Evolutionary conservation across 164 flowering plant species (phyloP).

Genomic region (Aristolochia fimbriata): DNA sequence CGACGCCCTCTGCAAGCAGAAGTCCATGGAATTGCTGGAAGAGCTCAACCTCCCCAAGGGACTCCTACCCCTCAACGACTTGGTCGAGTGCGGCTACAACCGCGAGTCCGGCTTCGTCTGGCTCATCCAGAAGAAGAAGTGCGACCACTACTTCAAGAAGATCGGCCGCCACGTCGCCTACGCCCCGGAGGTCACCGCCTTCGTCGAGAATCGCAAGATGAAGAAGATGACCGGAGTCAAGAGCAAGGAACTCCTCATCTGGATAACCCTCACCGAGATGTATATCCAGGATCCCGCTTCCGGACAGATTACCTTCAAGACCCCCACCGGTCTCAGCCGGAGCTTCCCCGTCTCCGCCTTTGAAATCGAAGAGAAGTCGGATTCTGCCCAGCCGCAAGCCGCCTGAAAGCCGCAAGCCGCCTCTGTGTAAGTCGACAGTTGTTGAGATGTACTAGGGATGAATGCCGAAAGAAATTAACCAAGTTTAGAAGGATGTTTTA

Average conservation of each 20-base stretch:
- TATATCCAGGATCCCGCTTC: conserved; percentile 34
- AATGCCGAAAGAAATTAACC: too few species aligned
- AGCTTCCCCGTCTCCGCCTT: conserved; percentile 55
- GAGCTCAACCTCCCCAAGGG: conserved; percentile 61
- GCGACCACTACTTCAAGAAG: conserved; percentile 51
- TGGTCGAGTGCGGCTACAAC: conserved; percentile 45
- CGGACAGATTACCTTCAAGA: conserved; percentile 56
- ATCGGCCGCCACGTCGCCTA: conserved; percentile 44
- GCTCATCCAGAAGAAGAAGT: conserved; percentile 64
- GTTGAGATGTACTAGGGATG: too few species aligned
- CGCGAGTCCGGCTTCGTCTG: conserved; percentile 66
- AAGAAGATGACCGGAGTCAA: conserved; percentile 77
- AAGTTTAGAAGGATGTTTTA: too few species aligned
- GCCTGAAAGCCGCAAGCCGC: too few species aligned
- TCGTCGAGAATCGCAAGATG: conserved; percentile 40
- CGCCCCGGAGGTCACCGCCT: conserved; percentile 61
- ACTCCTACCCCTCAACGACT: conserved; percentile 51
- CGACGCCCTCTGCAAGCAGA: conserved; percentile 44
- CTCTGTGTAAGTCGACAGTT: too few species aligned
- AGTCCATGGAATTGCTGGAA: conserved; percentile 31
- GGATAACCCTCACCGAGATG: conserved; percentile 49
- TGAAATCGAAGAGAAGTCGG: conserved; percentile 17
- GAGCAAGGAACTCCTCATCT: conserved; percentile 61
- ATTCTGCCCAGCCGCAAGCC: too few species aligned
- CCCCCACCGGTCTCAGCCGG: conserved; percentile 41